Evolutionary conservation across 2,329 filamentous ascomycete species (phyloP), one percentile per base, ranked within the genome.

Genomic region (Xylaria sp.): DNA sequence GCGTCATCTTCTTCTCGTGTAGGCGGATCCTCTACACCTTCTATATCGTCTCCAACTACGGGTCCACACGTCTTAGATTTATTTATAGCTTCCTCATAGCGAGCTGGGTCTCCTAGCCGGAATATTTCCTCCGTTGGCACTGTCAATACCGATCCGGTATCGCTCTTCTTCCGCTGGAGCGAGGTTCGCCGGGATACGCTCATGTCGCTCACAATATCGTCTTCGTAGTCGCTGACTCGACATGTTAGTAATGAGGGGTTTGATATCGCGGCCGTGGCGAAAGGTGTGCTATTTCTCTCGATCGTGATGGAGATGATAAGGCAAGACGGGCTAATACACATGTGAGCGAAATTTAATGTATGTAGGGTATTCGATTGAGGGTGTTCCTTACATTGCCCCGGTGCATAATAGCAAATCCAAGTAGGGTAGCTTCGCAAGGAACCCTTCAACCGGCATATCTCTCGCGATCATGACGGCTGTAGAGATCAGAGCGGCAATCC

Each of bases 391-490:
- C 78, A 80, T 67, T 7, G 76, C 76, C 50, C 74, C 70, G 12
- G 72, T 67, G 36, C 77, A 78, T n/a, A 78, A 52, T n/a, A 77
- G 45, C 34, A 79, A 55, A 56, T 78, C 71, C 15, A 80, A 61
- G 60, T 77, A 76, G 5, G 77, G 75, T 32, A 76, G 70, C 68
- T 63, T 79, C 72, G 57, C 78, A 70, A 25, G 30, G 65, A 73
- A 67, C 1, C 72, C 73, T 5, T 60, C 59, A 8, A 66, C 60
- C 6, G 55, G 70, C 3, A 59, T 48, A 5, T 66, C 65, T 52
- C 70, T 74, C 8, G 73, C 70, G 13, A 78, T 74, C 65, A 76
- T 67, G 20, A 79, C 66, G 12, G 72, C 70, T 1, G 76, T 78
- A 8, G 77, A 73, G 7, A 78, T 70, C 2, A 79, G 50, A 25